These are phyloP conservation scores for Aquilaria sinensis DNA, from an alignment of 345 rosid species.

Conservation along the genomic window DNA sequence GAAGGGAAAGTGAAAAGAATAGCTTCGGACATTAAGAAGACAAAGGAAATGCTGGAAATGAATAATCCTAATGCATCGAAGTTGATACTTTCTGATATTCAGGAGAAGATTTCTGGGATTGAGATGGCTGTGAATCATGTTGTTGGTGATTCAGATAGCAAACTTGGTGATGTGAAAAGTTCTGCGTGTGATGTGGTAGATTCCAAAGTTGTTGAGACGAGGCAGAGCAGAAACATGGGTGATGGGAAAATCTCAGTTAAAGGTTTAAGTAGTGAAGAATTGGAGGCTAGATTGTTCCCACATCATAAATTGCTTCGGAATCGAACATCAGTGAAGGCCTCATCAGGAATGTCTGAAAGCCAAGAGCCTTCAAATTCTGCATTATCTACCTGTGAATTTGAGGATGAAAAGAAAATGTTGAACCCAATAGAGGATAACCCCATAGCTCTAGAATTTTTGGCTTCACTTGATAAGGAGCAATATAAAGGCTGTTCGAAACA, in stretches of 20 bases:
- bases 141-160: slow-evolving; percentile 31
- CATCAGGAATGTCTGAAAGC: slow-evolving; percentile 24
- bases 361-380: slow-evolving; percentile 12
- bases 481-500: slow-evolving; percentile 33
- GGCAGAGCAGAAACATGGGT: slow-evolving; percentile 20
- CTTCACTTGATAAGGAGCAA: slow-evolving; percentile 43
- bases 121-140: slow-evolving; percentile 68
- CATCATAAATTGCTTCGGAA: slow-evolving; percentile 81
- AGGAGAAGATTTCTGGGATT: slow-evolving; percentile 85
- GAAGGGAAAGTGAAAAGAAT: slow-evolving; percentile 96
- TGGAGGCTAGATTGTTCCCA: slow-evolving; percentile 94
- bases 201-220: slow-evolving; percentile 20
- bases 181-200: slow-evolving; percentile 20
- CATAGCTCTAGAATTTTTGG: slow-evolving; percentile 53
- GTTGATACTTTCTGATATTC: slow-evolving; percentile 64
- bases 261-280: slow-evolving; percentile 55
- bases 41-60: slow-evolving; percentile 88
- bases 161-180: slow-evolving; percentile 15
- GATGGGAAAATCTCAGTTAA: slow-evolving; percentile 38
- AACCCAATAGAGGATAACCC: slow-evolving; percentile 42
- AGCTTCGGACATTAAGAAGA: slow-evolving; percentile 84
- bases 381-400: slow-evolving; percentile 21
- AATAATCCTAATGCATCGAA: slow-evolving; percentile 79
- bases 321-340: slow-evolving; percentile 36
- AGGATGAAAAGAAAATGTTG: slow-evolving; percentile 33